Evolutionary conservation across 2,329 filamentous ascomycete species (phyloP), one percentile per base, ranked within the genome.

Genomic region (Ceratocystis papillata): DNA sequence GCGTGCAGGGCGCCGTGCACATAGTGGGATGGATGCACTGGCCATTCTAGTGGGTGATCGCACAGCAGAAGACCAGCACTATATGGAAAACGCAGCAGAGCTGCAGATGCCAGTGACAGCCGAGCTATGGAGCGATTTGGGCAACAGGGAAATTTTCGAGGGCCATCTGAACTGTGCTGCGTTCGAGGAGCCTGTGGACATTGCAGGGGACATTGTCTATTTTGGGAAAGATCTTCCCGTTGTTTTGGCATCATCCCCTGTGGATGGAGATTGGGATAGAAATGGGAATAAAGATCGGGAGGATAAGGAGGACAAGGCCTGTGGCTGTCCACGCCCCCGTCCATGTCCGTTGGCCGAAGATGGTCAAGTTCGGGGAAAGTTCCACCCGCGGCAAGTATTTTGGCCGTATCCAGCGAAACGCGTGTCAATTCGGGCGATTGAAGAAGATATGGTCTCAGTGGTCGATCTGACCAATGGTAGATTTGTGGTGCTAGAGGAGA

Each of bases 151-250:
- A 3, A 87, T 96, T 5, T 80, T 94, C 0, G 94, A 97, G 78
- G 93, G 92, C 0, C 94, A 99, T 72, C 80, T 99, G 5, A 94
- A 99, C 75, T 99, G 94, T 72, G 94, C 94, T 0, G 94, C 94
- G 1, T 88, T 89, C 72, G 94, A 99, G 73, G 92, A 96, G 87
- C 93, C 94, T 0, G 89, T 99, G 67, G 83, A 83, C n/a, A 83
- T 90, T 0, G 81, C 82, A 28, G 83, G 89, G 69, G 94, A 99
- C 73, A 77, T 78, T 1, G 73, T 78, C 22, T 99, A 95, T 74
- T 96, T 99, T 73, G 89, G 90, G 2, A 78, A 83, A 10, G 62
- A 64, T n/a, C 53, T 66, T 5, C 30, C n/a, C 0, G 85, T 89
- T 66, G 79, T 97, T 1, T 75, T 67, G 37, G 55, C 7, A 59